Evolutionary conservation across 1,284 basidiomycete genomes (phyloP).

Genomic region (Ceratobasidium papillatum): DNA sequence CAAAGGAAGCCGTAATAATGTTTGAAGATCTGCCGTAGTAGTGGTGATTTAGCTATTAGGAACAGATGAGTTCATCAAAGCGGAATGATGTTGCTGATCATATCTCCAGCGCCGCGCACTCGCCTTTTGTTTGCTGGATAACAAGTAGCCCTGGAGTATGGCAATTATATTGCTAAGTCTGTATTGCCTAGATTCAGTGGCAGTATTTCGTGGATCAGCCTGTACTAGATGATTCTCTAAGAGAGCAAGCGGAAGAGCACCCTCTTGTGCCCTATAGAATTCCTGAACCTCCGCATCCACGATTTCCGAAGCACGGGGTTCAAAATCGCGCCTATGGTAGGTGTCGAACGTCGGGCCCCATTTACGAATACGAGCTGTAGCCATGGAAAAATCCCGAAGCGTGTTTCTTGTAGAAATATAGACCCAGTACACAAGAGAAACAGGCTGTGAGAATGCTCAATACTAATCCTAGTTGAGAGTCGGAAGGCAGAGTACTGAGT

Average conservation of each 20-base stretch:
- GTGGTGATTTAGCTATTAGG: no score
- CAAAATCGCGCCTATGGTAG: not conserved
- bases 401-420: no score
- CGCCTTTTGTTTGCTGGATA: not conserved
- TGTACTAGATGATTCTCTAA: not conserved
- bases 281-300: not conserved
- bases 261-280: not conserved
- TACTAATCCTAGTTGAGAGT: no score
- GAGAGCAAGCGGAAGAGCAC: not conserved
- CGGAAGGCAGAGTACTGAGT: no score
- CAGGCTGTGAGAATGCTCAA: no score
- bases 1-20: not conserved
- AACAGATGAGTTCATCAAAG: no score
- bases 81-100: no score
- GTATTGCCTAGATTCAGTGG: not conserved
- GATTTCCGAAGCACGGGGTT: not conserved
- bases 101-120: no score
- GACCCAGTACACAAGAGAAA: no score
- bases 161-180: not conserved
- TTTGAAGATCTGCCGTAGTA: not conserved
- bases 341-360: not conserved
- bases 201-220: not conserved
- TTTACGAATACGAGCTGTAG: not conserved
- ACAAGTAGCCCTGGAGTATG: not conserved
- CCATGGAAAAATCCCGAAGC: no score